Evolutionary conservation across 1,284 basidiomycete genomes (phyloP).

Genomic region (Cronartium quercuum): DNA sequence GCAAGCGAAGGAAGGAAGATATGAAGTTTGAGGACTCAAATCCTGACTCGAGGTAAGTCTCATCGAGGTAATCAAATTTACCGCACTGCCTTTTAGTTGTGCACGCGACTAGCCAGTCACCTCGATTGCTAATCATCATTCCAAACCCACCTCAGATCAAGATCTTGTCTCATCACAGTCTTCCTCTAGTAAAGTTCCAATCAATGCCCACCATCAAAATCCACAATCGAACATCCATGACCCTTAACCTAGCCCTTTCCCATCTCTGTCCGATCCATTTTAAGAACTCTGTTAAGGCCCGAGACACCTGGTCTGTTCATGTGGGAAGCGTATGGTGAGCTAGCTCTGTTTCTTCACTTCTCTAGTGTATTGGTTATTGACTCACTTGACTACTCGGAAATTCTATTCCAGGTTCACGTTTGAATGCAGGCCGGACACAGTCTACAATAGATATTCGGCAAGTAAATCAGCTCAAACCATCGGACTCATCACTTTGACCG

Average conservation of each 20-base stretch:
- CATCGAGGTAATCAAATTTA: too few species aligned
- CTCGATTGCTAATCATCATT: too few species aligned
- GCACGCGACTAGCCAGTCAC: too few species aligned
- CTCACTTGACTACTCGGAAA: neutral
- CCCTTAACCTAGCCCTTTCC: conserved; percentile 19
- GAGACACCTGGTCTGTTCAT: conserved; percentile 18
- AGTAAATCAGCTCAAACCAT: conserved; percentile 16
- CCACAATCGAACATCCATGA: conserved; percentile 6
- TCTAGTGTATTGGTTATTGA: neutral
- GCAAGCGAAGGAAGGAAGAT: too few species aligned
- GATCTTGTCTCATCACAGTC: too few species aligned
- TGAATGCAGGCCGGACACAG: conserved; percentile 19
- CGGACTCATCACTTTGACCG: conserved; percentile 25
- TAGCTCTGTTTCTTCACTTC: neutral
- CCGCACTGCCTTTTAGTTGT: too few species aligned
- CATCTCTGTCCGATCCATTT: conserved; percentile 28
- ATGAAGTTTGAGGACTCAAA: too few species aligned
- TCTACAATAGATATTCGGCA: conserved; percentile 22
- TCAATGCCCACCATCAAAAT: conserved; percentile 22
- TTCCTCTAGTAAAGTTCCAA: too few species aligned
- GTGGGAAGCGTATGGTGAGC: conserved; percentile 31
- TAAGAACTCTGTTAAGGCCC: neutral
- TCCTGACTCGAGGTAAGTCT: too few species aligned
- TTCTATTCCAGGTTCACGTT: conserved; percentile 10
- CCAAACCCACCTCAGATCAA: too few species aligned